Evolutionary conservation across 2,329 filamentous ascomycete species (phyloP).

Genomic region (Aureobasidium sp.): DNA sequence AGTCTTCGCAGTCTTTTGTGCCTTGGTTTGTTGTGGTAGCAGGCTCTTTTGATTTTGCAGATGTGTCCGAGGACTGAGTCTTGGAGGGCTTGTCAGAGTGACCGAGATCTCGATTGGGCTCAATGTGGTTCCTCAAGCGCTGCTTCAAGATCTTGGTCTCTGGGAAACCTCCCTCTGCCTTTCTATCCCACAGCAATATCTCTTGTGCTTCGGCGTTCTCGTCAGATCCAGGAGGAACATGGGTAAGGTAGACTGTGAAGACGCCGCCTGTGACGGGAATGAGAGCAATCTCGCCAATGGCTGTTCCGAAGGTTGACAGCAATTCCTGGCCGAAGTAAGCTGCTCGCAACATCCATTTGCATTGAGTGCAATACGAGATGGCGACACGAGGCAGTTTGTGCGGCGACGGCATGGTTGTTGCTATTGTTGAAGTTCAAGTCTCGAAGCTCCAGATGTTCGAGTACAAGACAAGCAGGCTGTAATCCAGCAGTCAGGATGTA

Average conservation of each 20-base stretch:
- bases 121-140: constrained; percentile 70
- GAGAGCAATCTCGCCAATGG: constrained; percentile 79
- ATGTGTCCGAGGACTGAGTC: not conserved
- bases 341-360: constrained; percentile 34
- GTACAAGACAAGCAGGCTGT: not conserved
- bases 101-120: constrained; percentile 68
- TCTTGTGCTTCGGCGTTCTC: constrained; percentile 27
- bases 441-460: not conserved
- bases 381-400: constrained; percentile 58
- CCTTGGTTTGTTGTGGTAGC: not conserved
- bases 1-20: constrained; percentile 12
- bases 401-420: not conserved
- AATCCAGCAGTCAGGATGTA: not conserved
- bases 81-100: constrained; percentile 47
- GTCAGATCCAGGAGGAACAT: constrained; percentile 18
- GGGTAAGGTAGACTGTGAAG: constrained; percentile 64
- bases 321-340: constrained; percentile 85
- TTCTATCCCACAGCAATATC: constrained; percentile 77
- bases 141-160: constrained; percentile 90
- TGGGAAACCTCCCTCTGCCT: constrained; percentile 79
- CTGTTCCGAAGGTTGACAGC: constrained; percentile 79
- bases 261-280: constrained; percentile 77
- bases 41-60: not conserved
- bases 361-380: constrained; percentile 92
- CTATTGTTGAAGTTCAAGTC: not conserved